Evolutionary conservation across 305 asterid species (phyloP), one percentile per base, ranked within the genome.

Genomic region (Fraxinus albicans): DNA sequence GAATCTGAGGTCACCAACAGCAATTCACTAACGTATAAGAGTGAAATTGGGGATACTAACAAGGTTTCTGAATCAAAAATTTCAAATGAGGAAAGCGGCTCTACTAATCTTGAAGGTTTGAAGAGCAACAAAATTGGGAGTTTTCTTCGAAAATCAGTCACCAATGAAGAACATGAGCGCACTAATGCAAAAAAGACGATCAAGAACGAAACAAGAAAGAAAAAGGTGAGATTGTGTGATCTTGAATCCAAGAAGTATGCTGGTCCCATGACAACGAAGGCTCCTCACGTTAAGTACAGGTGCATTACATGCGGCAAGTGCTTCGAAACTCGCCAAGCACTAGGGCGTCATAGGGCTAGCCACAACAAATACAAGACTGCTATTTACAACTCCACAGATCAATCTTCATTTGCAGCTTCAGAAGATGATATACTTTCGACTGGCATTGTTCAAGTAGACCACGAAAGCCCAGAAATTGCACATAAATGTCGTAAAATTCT

Each of bases 351-450:
- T 53, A 86, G 40, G 83, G 88, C 94, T 4, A 86, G 88, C 82
- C 93, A 92, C 84, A 86, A 90, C 79, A 91, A 89, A 44, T 35
- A 40, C 82, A 88, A 34, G 76, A 77, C 70, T 44, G 35, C 15
- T 23, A 65, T 21, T 65, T 10, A 65, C 73, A 65, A 25, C 13
- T 25, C 73, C 15, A 25, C 29, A 7, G 86, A 74, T 65, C 73
- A 25, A 65, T 21, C 33, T 65, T 25, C 73, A 65, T 9, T 65
- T 65, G 73, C 34, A 65, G 33, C 73, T 65, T 65, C 35, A 25
- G 73, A 65, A 34, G 73, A 65, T 25, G 73, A 65, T 25, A 65
- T 10, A 10, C 34, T 21, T 10, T 65, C 34, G 35, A 25, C 60
- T 47, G 42, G 58, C 42, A 73, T 47, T 2, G 29, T 69, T 6